Base-by-base conservation (phyloP, 1,284 basidiomycete genomes). In the Retiboletus fuscus region DNA sequence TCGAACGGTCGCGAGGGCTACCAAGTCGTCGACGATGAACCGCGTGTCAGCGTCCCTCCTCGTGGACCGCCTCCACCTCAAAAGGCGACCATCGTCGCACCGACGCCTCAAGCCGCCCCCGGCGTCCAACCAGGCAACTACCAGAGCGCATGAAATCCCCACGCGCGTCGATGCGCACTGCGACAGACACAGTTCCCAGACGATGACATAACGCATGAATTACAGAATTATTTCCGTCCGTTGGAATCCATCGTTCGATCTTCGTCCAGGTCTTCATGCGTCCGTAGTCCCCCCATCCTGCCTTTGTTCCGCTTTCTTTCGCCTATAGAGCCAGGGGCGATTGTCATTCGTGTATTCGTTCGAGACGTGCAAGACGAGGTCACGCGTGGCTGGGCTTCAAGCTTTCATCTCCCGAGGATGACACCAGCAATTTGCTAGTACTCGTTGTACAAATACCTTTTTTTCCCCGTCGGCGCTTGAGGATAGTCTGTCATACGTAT, bases 261-360 rank as follows among this genome's bases (percentile, higher is more conserved):
- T 61, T 28, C 47, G 13, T 77, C 77, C 28, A 79, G 61, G 64
- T 71, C 69, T 34, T 84, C 73, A 16, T 83, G 65, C 49, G 81
- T 82, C 13, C 74, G 72, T 49, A 85, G 34, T 49, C 75, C 41
- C 78, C 76, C 43, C 85, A 82, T 89, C 89, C 39, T 87, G 82
- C 74, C 89, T 90, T 8, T 34, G 34, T 76, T 91, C 88, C 10
- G 89, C 86, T 77, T 89, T 90, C 72, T 88, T 89, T 44, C 93
- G 85, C 58, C 90, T 88, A 77, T 91, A 96, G 60, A 95, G 82
- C 87, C 93, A 91, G 1, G 92, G 88, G 77, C 95, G 96, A 80
- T 96, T 95, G 69, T 95, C 83, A 5, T 93, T 94, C 74, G 92
- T 90, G 82, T n/a, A n/a, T 68, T 87, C 81, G 64, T 93, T 87